Percentiles rank a stretch among this genome's conserved stretches.
Evolutionary conservation across 768 basidiomycete genomes (phyloP).

Genomic region (Paxillus rubicundulus): DNA sequence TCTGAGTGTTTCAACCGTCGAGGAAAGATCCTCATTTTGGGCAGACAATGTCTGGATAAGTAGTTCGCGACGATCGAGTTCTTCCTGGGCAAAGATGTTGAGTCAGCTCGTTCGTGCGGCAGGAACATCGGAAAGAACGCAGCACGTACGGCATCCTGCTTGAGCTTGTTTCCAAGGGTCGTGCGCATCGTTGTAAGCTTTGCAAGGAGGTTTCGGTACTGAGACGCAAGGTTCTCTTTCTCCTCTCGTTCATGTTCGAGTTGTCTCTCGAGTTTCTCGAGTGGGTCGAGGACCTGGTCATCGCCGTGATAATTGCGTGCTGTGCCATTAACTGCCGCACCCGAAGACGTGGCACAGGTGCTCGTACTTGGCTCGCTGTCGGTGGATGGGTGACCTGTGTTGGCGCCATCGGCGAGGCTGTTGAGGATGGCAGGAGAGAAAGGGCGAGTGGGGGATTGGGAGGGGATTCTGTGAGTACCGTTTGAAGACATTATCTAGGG

Average conservation of each 20-base stretch:
- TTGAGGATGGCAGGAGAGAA: conserved; percentile 25
- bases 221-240: conserved; percentile 81
- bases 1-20: conserved; percentile 77
- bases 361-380: conserved; percentile 41
- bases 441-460: conserved; percentile 31
- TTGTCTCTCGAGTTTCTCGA: conserved; percentile 66
- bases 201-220: conserved; percentile 82
- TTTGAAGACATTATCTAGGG: conserved; percentile 7
- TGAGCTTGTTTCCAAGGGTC: conserved; percentile 88
- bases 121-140: background rate
- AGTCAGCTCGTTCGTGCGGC: background rate
- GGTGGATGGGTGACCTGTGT: conserved; percentile 36
- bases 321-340: conserved; percentile 32
- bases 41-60: conserved; percentile 74
- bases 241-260: conserved; percentile 76
- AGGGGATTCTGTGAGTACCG: conserved; percentile 6
- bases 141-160: conserved; percentile 87
- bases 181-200: conserved; percentile 93
- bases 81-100: conserved; percentile 64
- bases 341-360: conserved; percentile 19
- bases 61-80: conserved; percentile 91
- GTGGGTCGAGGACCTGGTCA: conserved; percentile 45
- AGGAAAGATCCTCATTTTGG: conserved; percentile 70
- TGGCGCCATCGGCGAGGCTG: conserved; percentile 19
- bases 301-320: conserved; percentile 35